Evolutionary conservation across 768 basidiomycete genomes (phyloP), one percentile per base, ranked within the genome.

Genomic region (Mrakia hoshinonis): DNA sequence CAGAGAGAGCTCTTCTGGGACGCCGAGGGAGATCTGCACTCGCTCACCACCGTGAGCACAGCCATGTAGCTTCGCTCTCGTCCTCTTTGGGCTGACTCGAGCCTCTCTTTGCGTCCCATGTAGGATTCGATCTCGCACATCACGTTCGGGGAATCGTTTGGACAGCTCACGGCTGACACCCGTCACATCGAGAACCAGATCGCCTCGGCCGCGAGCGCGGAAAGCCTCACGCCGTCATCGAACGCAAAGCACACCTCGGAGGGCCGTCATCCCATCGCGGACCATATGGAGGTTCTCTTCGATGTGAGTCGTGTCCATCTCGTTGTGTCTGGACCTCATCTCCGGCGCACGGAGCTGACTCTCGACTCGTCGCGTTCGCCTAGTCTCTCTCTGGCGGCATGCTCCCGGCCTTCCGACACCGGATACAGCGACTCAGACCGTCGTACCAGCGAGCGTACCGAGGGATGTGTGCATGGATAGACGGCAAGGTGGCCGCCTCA

Each of bases 71-170:
- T n/a, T 7, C n/a, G 2, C 18, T 24, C 46, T 20, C 36, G 26
- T 43, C 10, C 6, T 6, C 13, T 26, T 15, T 18, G 12, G 22
- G 12, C 39, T 39, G 38, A 64, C 2, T n/a, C 13, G 39, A 20
- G 6, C 11, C n/a, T 12, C 26, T 46, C 4, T 3, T 10, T 36
- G 6, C 18, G 9, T 5, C 6, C 15, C 20, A 9, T 5, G 15
- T 36, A 64, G 52, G 67, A 68, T 20, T 51, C 67, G 7, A 68
- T 68, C 55, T 68, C 67, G 6, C 55, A 58, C 9, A 60, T 68
- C 54, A 48, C 46, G n/a, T 68, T 68, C 29, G 67, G 67, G 3
- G 67, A 68, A 12, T 60, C 67, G 4, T 60, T 68, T 15, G 31
- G 31, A 13, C 67, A 68, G 31, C 38, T 68, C 20, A 26, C 39